Evolutionary conservation across 352 stramenopile genomes (phyloP), one percentile per base, ranked within the genome.

Genomic region (Globisporangium irregulare): DNA sequence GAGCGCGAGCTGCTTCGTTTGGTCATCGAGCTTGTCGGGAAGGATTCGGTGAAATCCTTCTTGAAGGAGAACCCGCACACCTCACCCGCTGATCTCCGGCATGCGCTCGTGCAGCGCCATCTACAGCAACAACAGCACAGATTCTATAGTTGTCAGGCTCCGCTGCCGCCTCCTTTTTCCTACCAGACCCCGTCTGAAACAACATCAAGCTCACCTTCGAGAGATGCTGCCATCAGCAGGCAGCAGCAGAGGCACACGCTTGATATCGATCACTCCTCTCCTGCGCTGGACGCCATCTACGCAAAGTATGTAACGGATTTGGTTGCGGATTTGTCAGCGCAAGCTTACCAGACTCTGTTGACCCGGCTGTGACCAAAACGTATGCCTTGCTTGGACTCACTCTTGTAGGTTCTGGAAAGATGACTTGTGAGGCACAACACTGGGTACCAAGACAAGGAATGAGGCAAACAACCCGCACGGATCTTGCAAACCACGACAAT

Each of bases 1-100:
- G 73, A 79, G 43, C 70, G 62, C 3, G 64, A 71, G 43, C 58
- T 79, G 43, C 64, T 79, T 18, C 66, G 68, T 7, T 41, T 79
- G n/a, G 34, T 79, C 36, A 43, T 79, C 20, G 66, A 69, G 20
- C 54, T 79, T 24, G 62, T 73, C 18, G 70, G 73, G 27, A 72
- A 68, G 12, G 70, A 77, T 3, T 36, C 65, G 3, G 48, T 77
- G 43, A 67, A 63, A 4, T 10, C 29, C 1, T 38, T 75, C 4
- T 29, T 71, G 14, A 46, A 62, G 25, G 41, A 68, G 20, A 53
- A 48, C 6, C 25, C 63, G 15, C 34, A 38, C 24, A 34, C 59
- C 15, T 34, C 72, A 1, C 51, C 72, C 3, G 62, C 54, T 18
- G 41, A 75, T 34, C 43, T 78, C 6, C 69, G 66, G 15, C 24